Evolutionary conservation across 2,329 filamentous ascomycete genomes (phyloP).

Genomic region (Phaeomoniella chlamydospora): DNA sequence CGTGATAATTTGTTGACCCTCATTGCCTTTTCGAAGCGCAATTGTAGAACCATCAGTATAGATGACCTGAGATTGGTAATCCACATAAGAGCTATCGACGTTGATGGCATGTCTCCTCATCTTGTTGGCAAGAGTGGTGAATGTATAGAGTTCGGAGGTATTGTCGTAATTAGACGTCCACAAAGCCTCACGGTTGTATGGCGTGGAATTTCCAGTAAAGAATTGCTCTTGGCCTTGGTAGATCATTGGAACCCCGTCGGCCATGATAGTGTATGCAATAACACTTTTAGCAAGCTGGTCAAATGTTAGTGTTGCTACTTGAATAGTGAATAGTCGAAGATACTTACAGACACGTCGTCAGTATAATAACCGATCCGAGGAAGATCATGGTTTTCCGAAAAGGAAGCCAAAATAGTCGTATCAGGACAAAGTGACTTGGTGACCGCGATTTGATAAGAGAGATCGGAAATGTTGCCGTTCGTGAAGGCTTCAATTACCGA

Average conservation of each 20-base stretch:
- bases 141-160: constrained; percentile 32
- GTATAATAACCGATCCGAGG: constrained; percentile 38
- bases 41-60: constrained; percentile 28
- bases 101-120: constrained; percentile 31
- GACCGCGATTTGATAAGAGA: constrained; percentile 16
- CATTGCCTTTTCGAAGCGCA: constrained; percentile 29
- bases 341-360: constrained; percentile 28
- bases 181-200: constrained; percentile 40
- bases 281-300: constrained; percentile 42
- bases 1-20: constrained; percentile 26
- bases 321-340: no score
- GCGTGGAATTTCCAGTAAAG: constrained; percentile 33
- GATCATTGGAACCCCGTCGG: constrained; percentile 46
- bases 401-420: constrained; percentile 32
- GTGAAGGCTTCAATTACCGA: constrained; percentile 20
- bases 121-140: constrained; percentile 33
- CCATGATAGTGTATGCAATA: constrained; percentile 45
- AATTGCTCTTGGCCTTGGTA: constrained; percentile 55
- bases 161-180: constrained; percentile 40
- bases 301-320: constrained; percentile 2
- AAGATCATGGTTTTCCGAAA: constrained; percentile 47
- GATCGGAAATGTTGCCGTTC: constrained; percentile 15
- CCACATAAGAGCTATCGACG: constrained; percentile 22
- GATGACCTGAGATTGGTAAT: constrained; percentile 25
- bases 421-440: constrained; percentile 23